Base-by-base conservation (phyloP, 1,284 basidiomycete species). In the Wolfiporia cocos region DNA sequence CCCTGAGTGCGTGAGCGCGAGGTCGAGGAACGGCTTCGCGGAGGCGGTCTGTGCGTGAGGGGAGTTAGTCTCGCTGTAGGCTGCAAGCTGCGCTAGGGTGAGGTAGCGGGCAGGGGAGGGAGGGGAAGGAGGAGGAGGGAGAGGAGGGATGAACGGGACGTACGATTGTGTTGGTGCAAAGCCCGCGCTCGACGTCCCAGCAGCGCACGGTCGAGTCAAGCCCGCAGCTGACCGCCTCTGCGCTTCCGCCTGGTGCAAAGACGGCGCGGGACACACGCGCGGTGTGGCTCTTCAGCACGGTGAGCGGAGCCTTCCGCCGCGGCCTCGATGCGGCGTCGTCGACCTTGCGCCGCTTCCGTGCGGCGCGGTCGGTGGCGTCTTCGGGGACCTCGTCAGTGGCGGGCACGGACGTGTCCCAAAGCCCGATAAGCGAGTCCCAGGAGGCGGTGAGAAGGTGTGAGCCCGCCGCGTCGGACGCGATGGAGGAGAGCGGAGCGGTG, bases 361-460 rank as follows among this genome's bases (percentile, higher is more conserved):
- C n/a, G n/a, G n/a, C n/a, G 35, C 74, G 64, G 37, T 78, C 76
- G 3, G 36, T 26, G 4, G 56, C 54, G 19, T 59, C 45, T 39
- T 57, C 39, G n/a, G 68, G 64, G 0, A 81, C 71, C 61, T 87
- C 80, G 62, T 92, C 81, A 26, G 69, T 54, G 0, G 65, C 54
- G 1, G 86, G 83, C 20, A 85, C 65, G 3, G 67, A 62, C 0
- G 79, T 78, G 47, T 83, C 75, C 82, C 82, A 96, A 11, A 94
- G 54, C 4, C 91, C 87, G 39, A 96, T 73, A 15, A 86, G 65
- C 4, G 74, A 71, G 55, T 93, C 91, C 87, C 88, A 92, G 0
- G 82, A 84, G 0, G 82, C 74, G 0, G 86, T 86, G 22, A 92
- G 66, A 18, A 93, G 65, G 43, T 79, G 74, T 2, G 70, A 66